These are phyloP conservation scores for Heracleum sosnowskyi DNA, from an alignment of 129 eudicot genomes.

Conservation along the genomic window DNA sequence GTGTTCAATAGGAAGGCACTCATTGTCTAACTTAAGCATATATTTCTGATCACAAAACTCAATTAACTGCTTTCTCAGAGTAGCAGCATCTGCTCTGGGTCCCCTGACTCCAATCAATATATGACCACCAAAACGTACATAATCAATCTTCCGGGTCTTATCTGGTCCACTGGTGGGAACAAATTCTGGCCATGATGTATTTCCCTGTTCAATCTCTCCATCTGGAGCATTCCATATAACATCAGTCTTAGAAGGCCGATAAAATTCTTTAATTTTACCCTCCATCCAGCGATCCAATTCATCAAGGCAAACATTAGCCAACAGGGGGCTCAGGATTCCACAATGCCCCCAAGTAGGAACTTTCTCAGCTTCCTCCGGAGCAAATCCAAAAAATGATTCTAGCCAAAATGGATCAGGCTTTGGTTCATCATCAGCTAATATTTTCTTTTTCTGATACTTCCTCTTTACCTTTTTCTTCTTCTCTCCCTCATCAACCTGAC, in stretches of 20 bases:
- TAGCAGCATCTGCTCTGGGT: slow-evolving; percentile 85
- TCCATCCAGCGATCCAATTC: slow-evolving; percentile 90
- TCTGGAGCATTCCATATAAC: slow-evolving; percentile 77
- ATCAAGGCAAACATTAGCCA: slow-evolving; percentile 73
- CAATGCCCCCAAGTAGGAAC: slow-evolving; percentile 91
- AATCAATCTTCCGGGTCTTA: slow-evolving; percentile 80
- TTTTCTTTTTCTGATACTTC: slow-evolving; percentile 68
- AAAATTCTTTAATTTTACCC: slow-evolving; percentile 55
- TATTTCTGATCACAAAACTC: slow-evolving; percentile 66
- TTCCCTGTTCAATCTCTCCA: slow-evolving; percentile 65
- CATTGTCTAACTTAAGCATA: slow-evolving; percentile 69
- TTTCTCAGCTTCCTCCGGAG: slow-evolving; percentile 93
- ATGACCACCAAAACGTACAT: slow-evolving; percentile 81
- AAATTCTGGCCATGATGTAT: slow-evolving; percentile 98
- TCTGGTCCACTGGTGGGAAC: slow-evolving; percentile 93
- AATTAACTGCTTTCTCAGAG: slow-evolving; percentile 55
- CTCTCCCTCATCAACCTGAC: slow-evolving; percentile 32
- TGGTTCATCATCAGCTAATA: slow-evolving; percentile 81
- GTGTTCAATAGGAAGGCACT: slow-evolving; percentile 78
- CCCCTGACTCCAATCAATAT: slow-evolving; percentile 92
- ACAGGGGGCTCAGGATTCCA: slow-evolving; percentile 76
- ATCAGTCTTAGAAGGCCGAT: slow-evolving; percentile 64
- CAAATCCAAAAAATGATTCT: slow-evolving; percentile 81
- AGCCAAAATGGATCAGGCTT: slow-evolving; percentile 99
- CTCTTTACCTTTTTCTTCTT: slow-evolving; percentile 46